A percentile compares a stretch with the other conserved stretches of the same genome.
Conservation (phyloP, 352 stramenopile genomes). For the Pythium chondricola region DNA sequence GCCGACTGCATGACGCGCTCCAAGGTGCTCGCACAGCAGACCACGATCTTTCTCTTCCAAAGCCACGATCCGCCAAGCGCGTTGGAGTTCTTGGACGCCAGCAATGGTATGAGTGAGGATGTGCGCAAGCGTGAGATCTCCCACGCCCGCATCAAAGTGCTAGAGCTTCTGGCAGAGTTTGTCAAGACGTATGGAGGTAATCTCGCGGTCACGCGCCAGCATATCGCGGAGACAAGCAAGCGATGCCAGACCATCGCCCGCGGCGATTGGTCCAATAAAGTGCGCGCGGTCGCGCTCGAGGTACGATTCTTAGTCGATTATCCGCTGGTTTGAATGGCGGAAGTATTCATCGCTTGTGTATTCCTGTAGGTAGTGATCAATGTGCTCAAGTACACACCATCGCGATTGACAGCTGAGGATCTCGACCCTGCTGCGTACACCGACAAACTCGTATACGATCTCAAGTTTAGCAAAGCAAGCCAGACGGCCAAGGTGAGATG, state of each 20-base stretch:
- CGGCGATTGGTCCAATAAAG: slow-evolving; percentile 55
- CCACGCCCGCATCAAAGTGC: slow-evolving; percentile 33
- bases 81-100: slow-evolving; percentile 48
- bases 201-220: slow-evolving; percentile 36
- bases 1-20: slow-evolving; percentile 48
- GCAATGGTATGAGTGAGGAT: slow-evolving; percentile 37
- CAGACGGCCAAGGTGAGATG: slow-evolving; percentile 52
- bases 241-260: slow-evolving; percentile 50
- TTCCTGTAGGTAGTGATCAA: slow-evolving; percentile 41
- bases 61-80: slow-evolving; percentile 44
- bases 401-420: slow-evolving; percentile 31
- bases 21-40: slow-evolving; percentile 51
- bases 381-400: slow-evolving; percentile 38
- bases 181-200: slow-evolving; percentile 44
- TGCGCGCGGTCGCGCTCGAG: slow-evolving; percentile 43
- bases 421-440: slow-evolving; percentile 45
- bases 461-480: slow-evolving; percentile 65
- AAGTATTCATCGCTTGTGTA: background rate
- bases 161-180: slow-evolving; percentile 45
- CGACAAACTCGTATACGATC: slow-evolving; percentile 70
- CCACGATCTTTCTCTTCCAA: slow-evolving; percentile 57
- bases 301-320: slow-evolving; percentile 20
- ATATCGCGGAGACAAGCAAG: slow-evolving; percentile 34
- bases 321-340: no score
- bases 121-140: slow-evolving; percentile 54